Evolutionary conservation across 2,329 filamentous ascomycete genomes (phyloP), one percentile per base, ranked within the genome.

Genomic region (Fusarium pseudograminearum): DNA sequence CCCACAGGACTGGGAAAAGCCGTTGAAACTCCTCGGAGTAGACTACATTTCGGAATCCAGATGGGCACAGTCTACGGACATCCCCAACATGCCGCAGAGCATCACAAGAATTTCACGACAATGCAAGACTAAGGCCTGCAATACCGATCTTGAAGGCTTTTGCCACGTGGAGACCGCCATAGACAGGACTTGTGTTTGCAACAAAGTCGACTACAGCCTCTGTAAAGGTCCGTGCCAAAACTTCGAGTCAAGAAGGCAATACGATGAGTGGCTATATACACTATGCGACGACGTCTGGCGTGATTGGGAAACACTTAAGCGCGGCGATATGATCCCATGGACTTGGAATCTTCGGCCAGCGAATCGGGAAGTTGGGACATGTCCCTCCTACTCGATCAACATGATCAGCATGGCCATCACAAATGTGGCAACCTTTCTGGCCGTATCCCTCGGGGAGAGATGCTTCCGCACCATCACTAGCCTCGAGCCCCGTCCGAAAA

Each of bases 241-340:
- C 20, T 51, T 51, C 0, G 18, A 40, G 15, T 51, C 48, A 16
- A 51, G 34, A 12, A 51, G 12, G 14, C 7, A 26, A 10, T 51
- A 51, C 11, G 2, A 26, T 7, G 1, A 7, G 11, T n/a, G 20
- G 46, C 22, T 50, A 4, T 4, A 2, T 4, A 8, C 5, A 1
- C 31, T 40, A 3, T 51, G 48, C 7, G 14, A 20, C 34, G 15
- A 30, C 4, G 18, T 40, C 5, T 71, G 68, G 68, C 60, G 18
- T 4, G 34, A 59, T 3, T 18, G 56, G 2, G 5, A 55, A 2
- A 4, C 18, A 0, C 54, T 41, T 3, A 38, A n/a, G 0, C 51
- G 31, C 8, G 28, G 10, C 3, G 69, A 71, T 0, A 56, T 71
- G 57, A 58, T 71, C 18, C 69, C 69, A n/a, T 71, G 69, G 69